Evolutionary conservation across 176 grass and related monocot genomes (phyloP).

Genomic region (Dendrocalamus sinicus): DNA sequence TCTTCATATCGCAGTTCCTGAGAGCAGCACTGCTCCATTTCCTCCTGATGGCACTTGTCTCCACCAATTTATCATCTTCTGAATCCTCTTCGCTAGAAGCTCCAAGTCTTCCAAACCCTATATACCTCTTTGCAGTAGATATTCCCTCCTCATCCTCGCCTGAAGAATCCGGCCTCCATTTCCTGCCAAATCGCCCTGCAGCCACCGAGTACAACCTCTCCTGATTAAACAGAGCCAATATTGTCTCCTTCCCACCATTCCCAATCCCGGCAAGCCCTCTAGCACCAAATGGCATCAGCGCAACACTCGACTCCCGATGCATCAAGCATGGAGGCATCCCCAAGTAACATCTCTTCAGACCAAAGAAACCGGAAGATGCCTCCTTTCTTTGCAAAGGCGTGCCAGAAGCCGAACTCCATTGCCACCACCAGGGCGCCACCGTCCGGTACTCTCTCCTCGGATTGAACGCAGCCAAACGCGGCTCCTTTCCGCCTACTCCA

Average conservation of each 20-base stretch:
- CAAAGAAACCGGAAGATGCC: slow-evolving; percentile 31
- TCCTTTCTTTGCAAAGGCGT: background rate
- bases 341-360: slow-evolving; percentile 50
- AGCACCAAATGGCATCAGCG: background rate
- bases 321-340: background rate
- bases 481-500: background rate
- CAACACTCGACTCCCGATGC: background rate
- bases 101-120: slow-evolving; percentile 49
- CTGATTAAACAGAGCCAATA: slow-evolving; percentile 33
- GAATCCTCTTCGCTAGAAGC: slow-evolving; percentile 51
- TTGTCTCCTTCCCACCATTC: background rate
- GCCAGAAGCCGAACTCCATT: background rate
- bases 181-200: slow-evolving; percentile 40
- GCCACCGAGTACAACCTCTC: slow-evolving; percentile 43
- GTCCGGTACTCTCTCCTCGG: slow-evolving; percentile 45
- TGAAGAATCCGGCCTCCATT: slow-evolving; percentile 64
- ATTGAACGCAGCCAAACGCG: slow-evolving; percentile 27
- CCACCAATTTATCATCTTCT: slow-evolving; percentile 40
- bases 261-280: slow-evolving; percentile 13
- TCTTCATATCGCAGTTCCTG: slow-evolving; percentile 74
- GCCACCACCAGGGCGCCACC: slow-evolving; percentile 22
- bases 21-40: slow-evolving; percentile 77
- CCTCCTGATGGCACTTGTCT: slow-evolving; percentile 45
- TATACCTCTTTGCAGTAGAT: slow-evolving; percentile 10
- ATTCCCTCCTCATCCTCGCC: slow-evolving; percentile 38